Base-by-base conservation (phyloP, 768 basidiomycete species). In the Russula virescens region DNA sequence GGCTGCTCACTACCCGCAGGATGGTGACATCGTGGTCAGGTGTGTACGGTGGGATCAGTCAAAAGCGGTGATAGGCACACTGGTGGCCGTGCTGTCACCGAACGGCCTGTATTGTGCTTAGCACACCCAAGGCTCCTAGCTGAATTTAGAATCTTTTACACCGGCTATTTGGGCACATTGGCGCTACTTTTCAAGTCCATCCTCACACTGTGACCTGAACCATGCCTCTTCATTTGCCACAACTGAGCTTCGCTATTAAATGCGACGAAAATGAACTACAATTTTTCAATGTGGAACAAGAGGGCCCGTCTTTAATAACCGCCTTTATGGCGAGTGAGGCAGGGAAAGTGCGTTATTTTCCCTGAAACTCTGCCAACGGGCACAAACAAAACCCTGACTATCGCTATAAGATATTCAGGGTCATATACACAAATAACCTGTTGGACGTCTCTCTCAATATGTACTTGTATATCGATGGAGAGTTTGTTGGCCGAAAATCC, bases 271-370 rank as follows among this genome's bases (percentile, higher is more conserved):
- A 21, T 9, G 62, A 63, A 14, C 8, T 63, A 46, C 46, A 54
- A 34, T 25, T 34, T 6, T 42, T 38, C 26, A 45, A 48, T 11
- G 46, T 48, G 21, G 42, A 48, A 10, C 51, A 34, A 14, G 62
- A 58, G 3, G 43, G 55, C n/a, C 45, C 28, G 8, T 48, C 51
- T 2, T 40, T 51, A 2, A 5, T 58, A n/a, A 53, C 13, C 13
- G 62, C 57, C 1, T 59, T 54, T 45, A 35, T 63, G 13, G 62
- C 62, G 16, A 63, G 62, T 25, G 57, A 63, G 46, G 57, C 57
- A 23, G 56, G 62, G 10, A 63, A 63, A 51, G 62, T 63, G 51
- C 23, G 45, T 14, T 18, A 42, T 25, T 14, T 14, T n/a, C n/a
- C n/a, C n/a, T n/a, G n/a, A n/a, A n/a, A 38, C 2, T 11, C 8